These are phyloP conservation scores for Aspergillus tanneri DNA, from an alignment of 2,329 filamentous ascomycete species.

Conservation along the genomic window DNA sequence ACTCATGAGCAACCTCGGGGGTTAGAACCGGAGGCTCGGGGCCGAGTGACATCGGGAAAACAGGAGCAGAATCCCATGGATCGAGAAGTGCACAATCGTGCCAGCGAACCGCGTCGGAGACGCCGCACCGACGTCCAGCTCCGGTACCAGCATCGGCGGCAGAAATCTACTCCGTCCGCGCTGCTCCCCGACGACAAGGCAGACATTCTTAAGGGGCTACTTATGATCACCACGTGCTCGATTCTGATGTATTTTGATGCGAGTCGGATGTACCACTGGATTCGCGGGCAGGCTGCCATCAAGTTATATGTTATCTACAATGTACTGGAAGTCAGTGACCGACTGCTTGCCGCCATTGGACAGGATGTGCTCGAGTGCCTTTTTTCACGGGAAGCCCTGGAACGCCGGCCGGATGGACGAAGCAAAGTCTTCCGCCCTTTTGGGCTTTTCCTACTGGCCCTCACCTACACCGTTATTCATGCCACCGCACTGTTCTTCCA, in stretches of 20 bases:
- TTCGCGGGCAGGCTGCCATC: conserved; percentile 92
- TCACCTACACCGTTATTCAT: conserved; percentile 85
- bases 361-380: conserved; percentile 96
- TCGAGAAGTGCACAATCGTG: conserved; percentile 22
- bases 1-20: conserved; percentile 16
- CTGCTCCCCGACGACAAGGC: conserved; percentile 90
- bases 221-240: conserved; percentile 82
- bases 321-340: conserved; percentile 84
- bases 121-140: conserved; percentile 30
- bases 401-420: conserved; percentile 80
- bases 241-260: conserved; percentile 90
- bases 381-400: conserved; percentile 88
- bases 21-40: conserved; percentile 22
- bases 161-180: conserved; percentile 80
- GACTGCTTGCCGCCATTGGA: conserved; percentile 83
- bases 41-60: conserved; percentile 18
- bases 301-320: conserved; percentile 99
- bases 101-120: conserved; percentile 25
- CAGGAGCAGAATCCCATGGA: conserved; percentile 18
- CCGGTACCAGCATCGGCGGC: conserved; percentile 62
- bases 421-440: conserved; percentile 87
- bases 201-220: conserved; percentile 83
- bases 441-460: conserved; percentile 83
- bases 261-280: conserved; percentile 96
- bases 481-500: conserved; percentile 91